phyloP scores from a whole-genome alignment of 2,329 filamentous ascomycete species.

The Elsinoe ampelina region DNA sequence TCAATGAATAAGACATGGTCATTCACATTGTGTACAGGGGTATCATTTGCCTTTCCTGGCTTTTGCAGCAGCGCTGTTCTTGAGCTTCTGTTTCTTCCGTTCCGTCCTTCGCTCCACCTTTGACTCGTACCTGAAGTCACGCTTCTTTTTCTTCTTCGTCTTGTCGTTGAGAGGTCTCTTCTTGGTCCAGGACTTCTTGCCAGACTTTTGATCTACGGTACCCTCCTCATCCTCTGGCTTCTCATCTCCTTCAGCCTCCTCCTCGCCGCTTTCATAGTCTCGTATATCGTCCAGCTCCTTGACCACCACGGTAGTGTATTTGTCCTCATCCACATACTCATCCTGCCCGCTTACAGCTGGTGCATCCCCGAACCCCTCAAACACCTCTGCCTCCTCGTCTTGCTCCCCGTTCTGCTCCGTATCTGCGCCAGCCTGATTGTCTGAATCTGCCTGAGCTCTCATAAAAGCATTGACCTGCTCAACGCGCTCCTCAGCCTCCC shows the following conservation, averaged over 20 bases:
- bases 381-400: constrained; percentile 15
- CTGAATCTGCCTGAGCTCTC: constrained; percentile 44
- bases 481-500: constrained; percentile 74
- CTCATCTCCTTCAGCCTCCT: constrained; percentile 12
- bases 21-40: constrained; percentile 5
- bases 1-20: constrained; percentile 12
- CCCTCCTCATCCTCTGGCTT: constrained; percentile 23
- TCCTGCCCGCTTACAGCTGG: constrained; percentile 47
- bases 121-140: constrained; percentile 88
- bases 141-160: constrained; percentile 53
- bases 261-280: constrained; percentile 13
- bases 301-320: constrained; percentile 88
- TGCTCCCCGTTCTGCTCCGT: constrained; percentile 16
- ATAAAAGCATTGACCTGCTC: constrained; percentile 64
- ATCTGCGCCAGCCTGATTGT: constrained; percentile 25
- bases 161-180: constrained; percentile 46
- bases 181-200: constrained; percentile 23
- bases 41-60: constrained; percentile 36
- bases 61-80: constrained; percentile 62
- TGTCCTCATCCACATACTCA: constrained; percentile 93
- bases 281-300: constrained; percentile 68
- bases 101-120: constrained; percentile 66
- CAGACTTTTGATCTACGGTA: constrained; percentile 27
- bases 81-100: constrained; percentile 53
- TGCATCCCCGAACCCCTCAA: constrained; percentile 42